These are phyloP conservation scores for Seminavis robusta DNA, from an alignment of 108 stramenopile species.

Conservation along the genomic window DNA sequence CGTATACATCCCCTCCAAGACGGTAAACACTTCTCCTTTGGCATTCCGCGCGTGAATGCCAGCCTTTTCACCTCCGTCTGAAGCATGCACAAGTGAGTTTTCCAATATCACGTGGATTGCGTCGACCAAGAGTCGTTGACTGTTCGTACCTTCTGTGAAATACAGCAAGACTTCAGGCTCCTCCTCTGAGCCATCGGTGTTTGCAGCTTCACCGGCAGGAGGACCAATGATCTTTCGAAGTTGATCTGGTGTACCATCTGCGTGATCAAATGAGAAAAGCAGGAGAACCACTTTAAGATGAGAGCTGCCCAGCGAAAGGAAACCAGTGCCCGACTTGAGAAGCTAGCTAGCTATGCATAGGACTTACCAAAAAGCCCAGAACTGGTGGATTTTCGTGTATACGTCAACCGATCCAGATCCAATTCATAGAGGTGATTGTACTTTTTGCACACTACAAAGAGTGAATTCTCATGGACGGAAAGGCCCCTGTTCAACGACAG, in stretches of 20 bases:
- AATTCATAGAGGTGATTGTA: conserved; percentile 27
- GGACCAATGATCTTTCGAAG: conserved; percentile 13
- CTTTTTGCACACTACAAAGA: conserved; percentile 28
- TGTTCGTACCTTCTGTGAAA: conserved; percentile 52
- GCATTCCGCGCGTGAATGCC: conserved; percentile 46
- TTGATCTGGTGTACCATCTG: conserved; percentile 30
- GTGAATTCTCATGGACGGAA: conserved; percentile 13
- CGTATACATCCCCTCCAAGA: conserved; percentile 26
- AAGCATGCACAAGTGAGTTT: too few species aligned
- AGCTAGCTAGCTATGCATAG: too few species aligned
- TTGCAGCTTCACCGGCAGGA: conserved; percentile 47
- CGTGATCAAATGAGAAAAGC: too few species aligned
- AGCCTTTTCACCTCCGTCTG: conserved; percentile 31
- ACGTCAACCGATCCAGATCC: conserved; percentile 25
- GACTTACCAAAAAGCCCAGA: conserved; percentile 20
- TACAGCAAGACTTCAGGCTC: conserved; percentile 31
- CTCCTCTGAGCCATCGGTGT: conserved; percentile 12
- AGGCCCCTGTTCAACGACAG: too few species aligned
- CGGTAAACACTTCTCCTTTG: conserved; percentile 22
- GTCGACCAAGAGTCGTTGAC: too few species aligned
- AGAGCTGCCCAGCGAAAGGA: too few species aligned
- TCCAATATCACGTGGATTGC: too few species aligned
- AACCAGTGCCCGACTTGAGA: too few species aligned
- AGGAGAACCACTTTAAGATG: too few species aligned
- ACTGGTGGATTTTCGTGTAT: conserved; percentile 10